Percentiles rank a stretch among this genome's conserved stretches.
Evolutionary conservation across 352 stramenopile species (phyloP).

Genomic region (Aphanomyces euteiches): DNA sequence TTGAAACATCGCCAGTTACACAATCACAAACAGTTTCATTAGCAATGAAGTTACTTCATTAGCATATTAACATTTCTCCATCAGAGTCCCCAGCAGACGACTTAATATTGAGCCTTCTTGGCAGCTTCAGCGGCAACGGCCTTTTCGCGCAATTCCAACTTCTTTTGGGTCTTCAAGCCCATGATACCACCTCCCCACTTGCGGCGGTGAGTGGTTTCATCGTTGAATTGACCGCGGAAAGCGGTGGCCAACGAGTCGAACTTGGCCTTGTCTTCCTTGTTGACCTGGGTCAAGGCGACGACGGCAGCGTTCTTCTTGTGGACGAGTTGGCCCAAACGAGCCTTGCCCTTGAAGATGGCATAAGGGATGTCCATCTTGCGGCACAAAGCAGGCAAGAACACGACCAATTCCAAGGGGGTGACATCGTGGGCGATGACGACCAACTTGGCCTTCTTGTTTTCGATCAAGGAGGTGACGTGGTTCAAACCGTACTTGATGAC

Average conservation of each 20-base stretch:
- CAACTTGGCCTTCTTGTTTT: constrained; percentile 99
- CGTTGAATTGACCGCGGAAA: constrained; percentile 97
- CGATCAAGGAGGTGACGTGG: constrained; percentile 98
- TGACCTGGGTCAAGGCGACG: constrained; percentile 95
- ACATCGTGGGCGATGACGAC: constrained; percentile 99
- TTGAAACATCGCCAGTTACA: constrained; percentile 47
- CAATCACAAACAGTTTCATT: background rate
- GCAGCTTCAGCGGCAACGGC: constrained; percentile 95
- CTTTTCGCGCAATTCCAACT: constrained; percentile 98
- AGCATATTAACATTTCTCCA: constrained; percentile 27
- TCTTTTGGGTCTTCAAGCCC: constrained; percentile 99
- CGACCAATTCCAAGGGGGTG: constrained; percentile 97
- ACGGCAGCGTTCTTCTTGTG: constrained; percentile 98
- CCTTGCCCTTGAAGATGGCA: constrained; percentile 99
- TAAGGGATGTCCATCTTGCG: constrained; percentile 99
- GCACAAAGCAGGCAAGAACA: constrained; percentile 97
- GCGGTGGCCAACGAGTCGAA: constrained; percentile 91
- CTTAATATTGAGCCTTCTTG: constrained; percentile 98
- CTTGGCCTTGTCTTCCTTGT: constrained; percentile 97
- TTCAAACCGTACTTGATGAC: constrained; percentile 99
- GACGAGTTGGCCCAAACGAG: constrained; percentile 96
- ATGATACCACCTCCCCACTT: constrained; percentile 99
- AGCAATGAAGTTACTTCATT: constrained; percentile 16
- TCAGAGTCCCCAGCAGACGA: background rate
- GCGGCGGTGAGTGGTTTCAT: constrained; percentile 85